Evolutionary conservation across 306 rosid genomes (phyloP), one percentile per base, ranked within the genome.

Genomic region (Arachis hypogaea): DNA sequence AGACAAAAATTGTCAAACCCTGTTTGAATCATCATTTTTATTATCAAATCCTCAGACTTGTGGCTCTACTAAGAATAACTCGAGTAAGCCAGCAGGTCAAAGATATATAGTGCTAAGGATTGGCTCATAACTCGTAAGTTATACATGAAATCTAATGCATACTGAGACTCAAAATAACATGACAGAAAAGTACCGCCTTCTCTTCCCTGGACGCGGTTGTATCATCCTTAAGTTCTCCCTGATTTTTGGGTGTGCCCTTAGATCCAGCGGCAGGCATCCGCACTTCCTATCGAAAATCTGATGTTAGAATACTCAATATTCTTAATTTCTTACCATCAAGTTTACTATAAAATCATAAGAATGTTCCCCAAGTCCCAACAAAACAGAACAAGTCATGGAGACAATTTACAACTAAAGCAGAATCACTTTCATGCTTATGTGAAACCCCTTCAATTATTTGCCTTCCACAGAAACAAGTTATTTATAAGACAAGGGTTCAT

Each of bases 261-360:
- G 93, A 73, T 51, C 97, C 88, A 44, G 98, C 92, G 63, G 98
- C 96, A 58, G 98, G 97, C 88, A 94, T 86, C 77, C 98, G 86
- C 73, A 94, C 98, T 91, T 94, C 97, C 95, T 92, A 82, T 74
- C 9, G 76, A 69, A 33, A 30, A 68, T 4, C 12, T 49, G 62
- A 58, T 51, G 59, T 81, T 74, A 85, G 82, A 71, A 64, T 11
- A 64, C 36, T 55, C 52, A 33, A 33, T 33, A 4, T 33, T 33
- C 38, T 33, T 33, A 33, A 33, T 33, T 33, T 33, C 38, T 33
- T 33, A 33, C 22, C 41, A 66, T 49, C 68, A 59, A 65, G 33
- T 50, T 36, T 28, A 63, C 66, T 12, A 69, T 49, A 46, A 56
- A 12, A 63, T 56, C 56, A 56, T 5, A 55, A 44, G 45, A 29